Percentiles rank a stretch among this genome's conserved stretches.
phyloP scores from a whole-genome alignment of 352 stramenopile species.

The Aphanomyces cochlioides region DNA sequence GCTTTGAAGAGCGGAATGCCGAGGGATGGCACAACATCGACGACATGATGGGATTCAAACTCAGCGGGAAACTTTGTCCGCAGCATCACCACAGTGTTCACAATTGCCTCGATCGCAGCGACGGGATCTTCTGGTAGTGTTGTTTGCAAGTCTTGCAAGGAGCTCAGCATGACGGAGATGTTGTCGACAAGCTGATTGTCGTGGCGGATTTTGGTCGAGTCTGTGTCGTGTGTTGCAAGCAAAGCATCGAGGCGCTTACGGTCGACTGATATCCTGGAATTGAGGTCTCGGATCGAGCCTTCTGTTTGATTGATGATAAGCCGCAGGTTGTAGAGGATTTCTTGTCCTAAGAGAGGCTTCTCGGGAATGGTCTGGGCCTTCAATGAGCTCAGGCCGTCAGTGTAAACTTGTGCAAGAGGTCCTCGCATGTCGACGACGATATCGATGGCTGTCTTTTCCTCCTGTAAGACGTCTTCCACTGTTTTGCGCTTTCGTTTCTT shows the following conservation, averaged over 20 bases:
- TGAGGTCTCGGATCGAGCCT: slow-evolving; percentile 58
- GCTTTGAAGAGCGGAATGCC: slow-evolving; percentile 56
- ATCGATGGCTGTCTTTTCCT: slow-evolving; percentile 36
- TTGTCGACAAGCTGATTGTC: slow-evolving; percentile 28
- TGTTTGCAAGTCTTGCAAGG: slow-evolving; percentile 43
- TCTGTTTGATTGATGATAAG: slow-evolving; percentile 85
- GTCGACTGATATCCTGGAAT: slow-evolving; percentile 12
- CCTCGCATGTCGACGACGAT: slow-evolving; percentile 88
- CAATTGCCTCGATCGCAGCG: slow-evolving; percentile 8
- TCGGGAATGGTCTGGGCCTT: neutral
- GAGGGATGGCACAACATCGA: slow-evolving; percentile 65
- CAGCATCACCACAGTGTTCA: slow-evolving; percentile 6
- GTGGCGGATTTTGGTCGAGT: neutral
- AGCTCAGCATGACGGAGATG: slow-evolving; percentile 44
- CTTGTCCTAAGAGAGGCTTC: slow-evolving; percentile 77
- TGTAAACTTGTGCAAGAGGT: slow-evolving; percentile 69
- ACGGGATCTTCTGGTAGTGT: neutral
- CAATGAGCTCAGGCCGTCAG: slow-evolving; percentile 36
- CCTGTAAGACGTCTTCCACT: slow-evolving; percentile 26
- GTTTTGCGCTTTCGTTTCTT: slow-evolving; percentile 46
- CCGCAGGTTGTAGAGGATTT: slow-evolving; percentile 89
- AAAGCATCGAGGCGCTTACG: neutral
- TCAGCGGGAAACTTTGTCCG: slow-evolving; percentile 45
- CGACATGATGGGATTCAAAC: slow-evolving; percentile 71
- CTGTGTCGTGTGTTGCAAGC: neutral